phyloP scores from a whole-genome alignment of 306 rosid species.

The Lathyrus aphaca region DNA sequence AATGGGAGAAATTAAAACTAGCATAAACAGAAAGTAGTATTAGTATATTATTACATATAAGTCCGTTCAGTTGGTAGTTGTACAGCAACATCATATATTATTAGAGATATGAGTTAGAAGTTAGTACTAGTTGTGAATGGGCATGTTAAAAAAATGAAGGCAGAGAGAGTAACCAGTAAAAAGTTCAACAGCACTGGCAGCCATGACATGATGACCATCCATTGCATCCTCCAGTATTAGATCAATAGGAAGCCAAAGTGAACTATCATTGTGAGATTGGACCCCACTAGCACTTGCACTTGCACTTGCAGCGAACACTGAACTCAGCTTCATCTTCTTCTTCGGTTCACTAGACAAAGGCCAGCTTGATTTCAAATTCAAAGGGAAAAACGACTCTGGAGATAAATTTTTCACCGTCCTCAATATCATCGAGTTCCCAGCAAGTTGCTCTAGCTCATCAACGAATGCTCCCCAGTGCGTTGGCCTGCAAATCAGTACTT shows the following conservation, averaged over 20 bases:
- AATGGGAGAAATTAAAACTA: too few species aligned
- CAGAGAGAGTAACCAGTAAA: constrained; percentile 23
- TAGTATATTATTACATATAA: too few species aligned
- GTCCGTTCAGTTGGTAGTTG: too few species aligned
- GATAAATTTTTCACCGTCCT: constrained; percentile 62
- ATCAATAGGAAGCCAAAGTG: constrained; percentile 95
- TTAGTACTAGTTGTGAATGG: neutral
- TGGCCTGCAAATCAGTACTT: constrained; percentile 56
- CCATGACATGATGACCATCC: constrained; percentile 84
- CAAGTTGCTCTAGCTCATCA: constrained; percentile 61
- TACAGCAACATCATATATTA: too few species aligned
- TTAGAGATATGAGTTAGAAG: neutral
- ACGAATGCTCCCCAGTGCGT: constrained; percentile 66
- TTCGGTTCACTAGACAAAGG: constrained; percentile 49
- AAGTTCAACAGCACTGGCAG: constrained; percentile 76
- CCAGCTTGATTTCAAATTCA: constrained; percentile 52
- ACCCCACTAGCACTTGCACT: constrained; percentile 63
- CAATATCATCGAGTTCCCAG: constrained; percentile 61
- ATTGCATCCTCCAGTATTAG: constrained; percentile 92
- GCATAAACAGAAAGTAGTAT: too few species aligned
- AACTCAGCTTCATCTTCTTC: constrained; percentile 61
- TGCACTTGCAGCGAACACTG: constrained; percentile 65
- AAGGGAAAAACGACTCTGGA: constrained; percentile 62
- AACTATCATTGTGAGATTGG: constrained; percentile 65
- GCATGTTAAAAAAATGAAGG: neutral